Base-by-base conservation (phyloP, 2,329 filamentous ascomycete genomes). In the Alternaria sp. region DNA sequence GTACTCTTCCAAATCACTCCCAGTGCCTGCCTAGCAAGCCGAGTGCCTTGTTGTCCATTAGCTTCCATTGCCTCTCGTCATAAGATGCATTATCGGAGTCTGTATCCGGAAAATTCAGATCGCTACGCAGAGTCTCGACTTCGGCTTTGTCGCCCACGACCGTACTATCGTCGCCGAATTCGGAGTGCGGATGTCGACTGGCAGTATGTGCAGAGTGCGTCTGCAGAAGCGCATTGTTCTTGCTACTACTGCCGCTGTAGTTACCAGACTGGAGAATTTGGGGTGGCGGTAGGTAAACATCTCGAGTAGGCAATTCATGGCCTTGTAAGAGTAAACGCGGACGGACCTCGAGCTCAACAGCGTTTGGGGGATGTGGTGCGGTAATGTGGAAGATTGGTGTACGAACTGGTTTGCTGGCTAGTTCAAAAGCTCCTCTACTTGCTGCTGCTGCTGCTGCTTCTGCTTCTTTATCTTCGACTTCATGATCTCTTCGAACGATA, bases 21-120 rank as follows among this genome's bases (percentile, higher is more conserved):
- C 51, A 54, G 28, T 43, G 36, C 51, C 51, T 44, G 2, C 51
- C 51, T 12, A 54, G 20, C 36, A 54, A 34, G 5, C 38, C 27
- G 7, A 54, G 10, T 10, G 12, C 40, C 36, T 27, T 41, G 22
- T 28, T 30, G 6, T 32, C 51, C 25, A 44, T 28, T 7, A 14
- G 22, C 8, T 28, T 45, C 43, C 32, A 46, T 10, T 5, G 16
- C 20, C 30, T 14, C 32, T 36, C 46, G 9, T 50, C 32, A 50
- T 50, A 50, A 11, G 30, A 36, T 32, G 46, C 46, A 38, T 20
- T 18, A n/a, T 38, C 46, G 12, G 32, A 44, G 2, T 32, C 25
- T 11, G 27, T 43, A 44, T 54, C 38, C n/a, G 18, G 36, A 4
- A 54, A 43, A 12, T 12, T 30, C n/a, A 43, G 22, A 20, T 54